phyloP scores from a whole-genome alignment of 768 basidiomycete species.

The Panus rudis region DNA sequence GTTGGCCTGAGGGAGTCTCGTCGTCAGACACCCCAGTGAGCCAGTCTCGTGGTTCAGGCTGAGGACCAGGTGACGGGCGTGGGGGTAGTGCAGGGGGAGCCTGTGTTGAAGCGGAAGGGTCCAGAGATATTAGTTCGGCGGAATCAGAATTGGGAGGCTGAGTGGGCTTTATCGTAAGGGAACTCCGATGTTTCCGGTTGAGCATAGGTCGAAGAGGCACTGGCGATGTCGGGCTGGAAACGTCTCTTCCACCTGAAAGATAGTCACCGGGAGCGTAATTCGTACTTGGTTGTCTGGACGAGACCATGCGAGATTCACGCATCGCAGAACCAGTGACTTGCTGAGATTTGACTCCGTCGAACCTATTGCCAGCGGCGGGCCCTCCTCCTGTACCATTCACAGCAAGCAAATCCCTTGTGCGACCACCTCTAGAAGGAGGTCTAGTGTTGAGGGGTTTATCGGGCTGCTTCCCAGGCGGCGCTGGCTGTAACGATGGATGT shows the following conservation, averaged over 20 bases:
- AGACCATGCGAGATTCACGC: constrained; percentile 29
- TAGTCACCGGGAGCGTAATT: constrained; percentile 1
- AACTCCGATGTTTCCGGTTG: constrained; percentile 42
- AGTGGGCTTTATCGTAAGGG: constrained; percentile 37
- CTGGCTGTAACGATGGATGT: constrained; percentile 4
- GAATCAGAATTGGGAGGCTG: constrained; percentile 4
- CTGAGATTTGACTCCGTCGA: constrained; percentile 45
- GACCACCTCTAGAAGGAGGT: constrained; percentile 4
- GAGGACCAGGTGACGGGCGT: constrained; percentile 18
- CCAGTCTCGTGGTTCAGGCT: constrained; percentile 51
- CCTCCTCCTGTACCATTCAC: constrained; percentile 4
- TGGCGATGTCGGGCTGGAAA: neutral
- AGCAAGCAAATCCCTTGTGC: constrained; percentile 3
- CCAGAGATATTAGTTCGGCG: constrained; percentile 9
- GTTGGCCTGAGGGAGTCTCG: constrained; percentile 21
- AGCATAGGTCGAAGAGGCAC: constrained; percentile 35
- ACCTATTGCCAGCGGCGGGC: constrained; percentile 10
- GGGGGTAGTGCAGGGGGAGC: constrained; percentile 17
- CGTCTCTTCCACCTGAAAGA: neutral
- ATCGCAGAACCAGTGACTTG: constrained; percentile 49
- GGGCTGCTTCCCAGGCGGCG: constrained; percentile 3
- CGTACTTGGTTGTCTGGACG: neutral
- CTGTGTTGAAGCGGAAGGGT: neutral
- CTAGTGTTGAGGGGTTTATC: neutral
- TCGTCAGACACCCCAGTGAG: constrained; percentile 61